Conservation (phyloP, 1,284 basidiomycete genomes). For the Austroboletus rostrupii region DNA sequence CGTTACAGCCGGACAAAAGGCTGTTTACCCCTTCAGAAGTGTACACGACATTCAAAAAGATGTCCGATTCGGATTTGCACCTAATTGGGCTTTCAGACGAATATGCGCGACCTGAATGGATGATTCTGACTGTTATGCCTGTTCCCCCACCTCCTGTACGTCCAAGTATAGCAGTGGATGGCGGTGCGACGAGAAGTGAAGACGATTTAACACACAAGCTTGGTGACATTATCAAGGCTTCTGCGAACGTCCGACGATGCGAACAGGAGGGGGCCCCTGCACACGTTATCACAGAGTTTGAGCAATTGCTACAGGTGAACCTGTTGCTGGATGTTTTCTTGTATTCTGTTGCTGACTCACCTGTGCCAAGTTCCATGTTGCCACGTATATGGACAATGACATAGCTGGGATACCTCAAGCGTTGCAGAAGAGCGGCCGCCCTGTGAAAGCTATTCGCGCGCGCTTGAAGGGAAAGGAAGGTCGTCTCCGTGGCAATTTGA, state of each 20-base stretch:
- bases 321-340: slow-evolving; percentile 11
- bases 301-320: slow-evolving; percentile 85
- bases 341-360: slow-evolving; percentile 7
- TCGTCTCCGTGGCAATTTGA: slow-evolving; percentile 94
- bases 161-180: slow-evolving; percentile 95
- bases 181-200: slow-evolving; percentile 93
- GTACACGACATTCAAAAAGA: slow-evolving; percentile 91
- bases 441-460: slow-evolving; percentile 97
- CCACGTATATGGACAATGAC: slow-evolving; percentile 99
- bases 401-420: slow-evolving; percentile 98
- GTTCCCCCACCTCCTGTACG: slow-evolving; percentile 98
- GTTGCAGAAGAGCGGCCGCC: slow-evolving; percentile 94
- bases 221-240: slow-evolving; percentile 95
- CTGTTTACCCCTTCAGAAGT: slow-evolving; percentile 86
- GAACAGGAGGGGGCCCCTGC: slow-evolving; percentile 97
- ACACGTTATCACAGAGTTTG: slow-evolving; percentile 94
- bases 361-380: slow-evolving; percentile 81
- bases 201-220: slow-evolving; percentile 99
- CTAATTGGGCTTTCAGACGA: slow-evolving; percentile 92
- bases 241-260: slow-evolving; percentile 86
- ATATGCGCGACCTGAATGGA: slow-evolving; percentile 98
- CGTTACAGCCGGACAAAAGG: slow-evolving; percentile 87
- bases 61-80: slow-evolving; percentile 86
- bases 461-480: slow-evolving; percentile 99
- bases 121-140: slow-evolving; percentile 97